Conservation (phyloP, 2,329 filamentous ascomycete genomes). For the Hortaea werneckii region DNA sequence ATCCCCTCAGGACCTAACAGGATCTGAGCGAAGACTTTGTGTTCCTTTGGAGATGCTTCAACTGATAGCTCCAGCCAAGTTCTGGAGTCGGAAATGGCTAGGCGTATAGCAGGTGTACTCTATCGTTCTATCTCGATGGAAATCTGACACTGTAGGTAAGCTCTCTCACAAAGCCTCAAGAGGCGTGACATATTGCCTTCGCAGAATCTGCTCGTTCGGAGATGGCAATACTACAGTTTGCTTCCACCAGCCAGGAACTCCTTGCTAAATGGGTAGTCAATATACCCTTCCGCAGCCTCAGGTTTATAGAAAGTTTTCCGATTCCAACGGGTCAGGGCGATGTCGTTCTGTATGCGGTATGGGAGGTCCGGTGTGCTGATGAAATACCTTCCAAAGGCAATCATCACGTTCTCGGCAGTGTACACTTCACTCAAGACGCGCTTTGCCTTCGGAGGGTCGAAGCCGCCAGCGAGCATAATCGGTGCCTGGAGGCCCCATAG, state of each 20-base stretch:
- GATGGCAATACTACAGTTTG: constrained; percentile 3
- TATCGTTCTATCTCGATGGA: no score
- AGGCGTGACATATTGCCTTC: no score
- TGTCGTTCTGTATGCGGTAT: constrained; percentile 34
- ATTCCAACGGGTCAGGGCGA: constrained; percentile 37
- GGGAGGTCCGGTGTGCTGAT: constrained; percentile 41
- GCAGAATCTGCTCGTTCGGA: no score
- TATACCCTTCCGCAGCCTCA: constrained; percentile 30
- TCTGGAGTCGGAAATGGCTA: no score
- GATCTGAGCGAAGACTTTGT: no score
- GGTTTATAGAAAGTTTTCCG: constrained; percentile 36
- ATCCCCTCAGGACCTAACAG: no score
- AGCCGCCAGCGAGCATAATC: constrained; percentile 34
- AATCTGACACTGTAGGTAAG: no score
- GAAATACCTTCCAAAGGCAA: constrained; percentile 41
- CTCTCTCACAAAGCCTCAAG: no score
- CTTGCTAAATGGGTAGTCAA: constrained; percentile 32
- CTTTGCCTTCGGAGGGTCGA: constrained; percentile 29
- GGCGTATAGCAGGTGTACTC: no score
- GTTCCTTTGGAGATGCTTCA: no score
- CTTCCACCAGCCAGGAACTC: constrained; percentile 19
- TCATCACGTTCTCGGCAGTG: constrained; percentile 32
- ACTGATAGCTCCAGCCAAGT: no score
- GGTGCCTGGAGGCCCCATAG: constrained; percentile 17
- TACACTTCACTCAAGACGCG: constrained; percentile 31